Base-by-base conservation (phyloP, 2,329 filamentous ascomycete species). In the Calonectria pseudoturangicola region DNA sequence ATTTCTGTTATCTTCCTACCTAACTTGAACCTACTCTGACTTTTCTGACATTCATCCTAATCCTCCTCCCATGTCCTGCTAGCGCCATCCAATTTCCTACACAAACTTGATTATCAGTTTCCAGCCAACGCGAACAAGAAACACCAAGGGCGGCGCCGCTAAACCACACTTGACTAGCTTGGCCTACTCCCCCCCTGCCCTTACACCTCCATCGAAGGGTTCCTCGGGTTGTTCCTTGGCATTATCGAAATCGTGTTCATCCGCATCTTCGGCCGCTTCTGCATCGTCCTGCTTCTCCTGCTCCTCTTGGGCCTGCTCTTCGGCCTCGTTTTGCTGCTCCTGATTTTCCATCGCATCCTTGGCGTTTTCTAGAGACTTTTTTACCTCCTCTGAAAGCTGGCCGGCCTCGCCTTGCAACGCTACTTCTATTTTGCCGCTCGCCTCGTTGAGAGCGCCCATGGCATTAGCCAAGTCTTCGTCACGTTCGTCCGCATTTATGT, bases 351-450 rank as follows among this genome's bases (percentile, higher is more conserved):
- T 18, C 50, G 50, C 50, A 18, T 56, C 50, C 27, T 56, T 25
- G 50, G 50, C 28, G 50, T 56, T 28, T 56, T 30, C 9, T 30
- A 56, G 50, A 25, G 50, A 25, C 50, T 56, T 27, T 56, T 56
- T 25, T 30, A 28, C 50, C 50, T 56, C 50, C 50, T 56, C 9
- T 56, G 50, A 18, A 56, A 27, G 50, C 21, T 56, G 21, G 16
- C 27, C 28, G 50, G 21, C 50, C 50, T 56, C 25, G 50, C 30
- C 50, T 56, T 56, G 50, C 50, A 56, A 56, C 50, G 12, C 21
- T 16, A 9, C 16, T 30, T 56, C 12, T 28, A 56, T 27, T 25
- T 30, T 56, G 50, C 21, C 27, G 50, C 50, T 56, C 50, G 50
- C 28, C 12, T 56, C 50, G 27, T 25, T 56, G 50, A 56, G 50